phyloP scores from a whole-genome alignment of 177 flowering plant genomes.

The Vitis hybrid region DNA sequence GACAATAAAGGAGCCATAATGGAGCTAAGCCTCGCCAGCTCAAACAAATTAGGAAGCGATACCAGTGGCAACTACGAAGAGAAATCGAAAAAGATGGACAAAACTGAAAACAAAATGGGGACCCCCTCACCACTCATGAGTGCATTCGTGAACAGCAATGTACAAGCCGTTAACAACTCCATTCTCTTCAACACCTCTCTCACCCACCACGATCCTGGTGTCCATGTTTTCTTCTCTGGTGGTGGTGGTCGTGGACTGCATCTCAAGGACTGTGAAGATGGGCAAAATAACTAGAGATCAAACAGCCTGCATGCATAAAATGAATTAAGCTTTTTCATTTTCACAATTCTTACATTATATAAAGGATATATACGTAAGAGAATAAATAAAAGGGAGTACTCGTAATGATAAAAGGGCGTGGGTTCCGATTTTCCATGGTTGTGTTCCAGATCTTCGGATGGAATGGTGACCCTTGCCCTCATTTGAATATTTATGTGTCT shows the following conservation, averaged over 20 bases:
- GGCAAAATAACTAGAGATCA: slow-evolving; percentile 6
- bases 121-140: slow-evolving; percentile 25
- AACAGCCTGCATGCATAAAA: no score
- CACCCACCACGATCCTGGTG: slow-evolving; percentile 70
- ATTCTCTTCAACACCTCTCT: slow-evolving; percentile 41
- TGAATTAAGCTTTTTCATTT: no score
- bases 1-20: slow-evolving; percentile 88
- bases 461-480: not conserved
- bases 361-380: no score
- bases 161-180: slow-evolving; percentile 80
- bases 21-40: slow-evolving; percentile 46
- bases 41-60: slow-evolving; percentile 17
- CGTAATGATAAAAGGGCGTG: not conserved
- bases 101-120: slow-evolving; percentile 10
- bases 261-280: slow-evolving; percentile 16
- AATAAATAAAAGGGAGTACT: not conserved
- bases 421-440: slow-evolving; percentile 15
- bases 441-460: not conserved
- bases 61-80: slow-evolving; percentile 32
- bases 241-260: slow-evolving; percentile 10
- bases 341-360: no score
- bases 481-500: no score
- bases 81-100: slow-evolving; percentile 23
- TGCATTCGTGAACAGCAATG: slow-evolving; percentile 74
- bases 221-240: slow-evolving; percentile 49